Evolutionary conservation across 2,329 filamentous ascomycete species (phyloP).

Genomic region (Sarocladium brachiariae): DNA sequence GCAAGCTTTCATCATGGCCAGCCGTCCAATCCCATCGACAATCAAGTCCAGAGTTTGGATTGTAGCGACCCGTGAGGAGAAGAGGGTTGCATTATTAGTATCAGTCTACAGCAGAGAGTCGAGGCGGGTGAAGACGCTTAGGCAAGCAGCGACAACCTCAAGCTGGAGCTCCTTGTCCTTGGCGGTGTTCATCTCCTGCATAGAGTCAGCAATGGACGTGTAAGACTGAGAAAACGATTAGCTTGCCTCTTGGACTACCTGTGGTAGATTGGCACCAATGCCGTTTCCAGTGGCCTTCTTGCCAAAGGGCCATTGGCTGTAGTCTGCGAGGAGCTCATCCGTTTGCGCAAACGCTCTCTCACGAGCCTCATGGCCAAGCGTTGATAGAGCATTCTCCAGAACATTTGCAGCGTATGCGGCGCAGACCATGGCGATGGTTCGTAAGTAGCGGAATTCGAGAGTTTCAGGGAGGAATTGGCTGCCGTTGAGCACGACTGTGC

Average conservation of each 20-base stretch:
- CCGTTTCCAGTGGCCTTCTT: conserved; percentile 72
- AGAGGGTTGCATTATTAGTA: not conserved
- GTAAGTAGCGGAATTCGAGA: conserved; percentile 86
- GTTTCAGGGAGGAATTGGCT: conserved; percentile 90
- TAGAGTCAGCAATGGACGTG: not conserved
- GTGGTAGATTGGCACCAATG: conserved; percentile 86
- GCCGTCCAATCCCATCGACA: not conserved
- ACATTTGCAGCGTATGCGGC: conserved; percentile 97
- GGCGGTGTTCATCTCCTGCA: conserved; percentile 67
- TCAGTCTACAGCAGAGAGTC: conserved; percentile 76
- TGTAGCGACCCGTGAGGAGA: not conserved
- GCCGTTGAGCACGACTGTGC: conserved; percentile 81
- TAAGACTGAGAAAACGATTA: not conserved
- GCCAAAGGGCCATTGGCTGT: conserved; percentile 95
- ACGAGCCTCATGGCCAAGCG: conserved; percentile 85
- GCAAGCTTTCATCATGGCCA: not conserved
- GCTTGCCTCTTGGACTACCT: conserved; percentile 70
- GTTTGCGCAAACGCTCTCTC: conserved; percentile 96
- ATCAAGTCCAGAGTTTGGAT: not conserved
- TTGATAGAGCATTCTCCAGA: conserved; percentile 92
- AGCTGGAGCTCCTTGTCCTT: conserved; percentile 95
- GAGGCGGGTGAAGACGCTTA: conserved; percentile 95
- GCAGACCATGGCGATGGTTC: conserved; percentile 94
- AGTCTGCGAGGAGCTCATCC: conserved; percentile 90
- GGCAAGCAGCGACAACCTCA: conserved; percentile 91